Evolutionary conservation across 163 green algal species (phyloP), one percentile per base, ranked within the genome.

Genomic region (Smithsoniella earleae): DNA sequence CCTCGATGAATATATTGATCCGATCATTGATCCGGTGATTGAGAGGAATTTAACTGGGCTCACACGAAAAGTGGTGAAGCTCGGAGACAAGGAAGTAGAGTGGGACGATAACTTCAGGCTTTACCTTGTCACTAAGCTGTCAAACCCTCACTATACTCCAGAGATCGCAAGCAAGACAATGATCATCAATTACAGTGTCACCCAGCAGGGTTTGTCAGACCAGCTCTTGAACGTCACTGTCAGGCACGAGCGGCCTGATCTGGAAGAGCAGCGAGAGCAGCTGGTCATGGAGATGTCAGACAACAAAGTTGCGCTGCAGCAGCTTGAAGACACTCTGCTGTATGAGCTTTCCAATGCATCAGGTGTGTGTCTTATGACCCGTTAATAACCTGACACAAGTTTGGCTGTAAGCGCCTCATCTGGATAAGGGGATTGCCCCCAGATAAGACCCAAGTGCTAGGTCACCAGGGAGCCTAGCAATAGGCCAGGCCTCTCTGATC

Each of bases 141-240:
- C 82, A 66, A 94, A 94, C 73, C 90, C 90, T 18, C 86, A 92
- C 79, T 96, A 92, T 76, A 86, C 83, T 0, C 90, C 90, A 36
- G 90, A 96, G 75, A 83, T 96, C 66, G 83, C 76, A 22, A 86
- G 88, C 58, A 96, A 96, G 86, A 91, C 83, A 43, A 90, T 90
- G 80, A 89, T 96, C 74, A 95, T 96, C 83, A 96, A 96, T 82
- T 95, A 93, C 79, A 80, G 81, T 25, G 87, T 96, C 52, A 96
- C 88, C 36, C 79, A 90, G 77, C 79, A 88, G 77, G 90, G 90
- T 4, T 77, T 96, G 55, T 84, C 85, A 43, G 89, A 91, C 72
- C 90, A 96, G 81, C 85, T 96, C 75, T 82, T 96, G 27, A 93
- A 91, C 66, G 87, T 93, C 34, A 90, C 85, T 16, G 86, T 94